phyloP scores from a whole-genome alignment of 352 stramenopile species.

The Globisporangium alternatum region DNA sequence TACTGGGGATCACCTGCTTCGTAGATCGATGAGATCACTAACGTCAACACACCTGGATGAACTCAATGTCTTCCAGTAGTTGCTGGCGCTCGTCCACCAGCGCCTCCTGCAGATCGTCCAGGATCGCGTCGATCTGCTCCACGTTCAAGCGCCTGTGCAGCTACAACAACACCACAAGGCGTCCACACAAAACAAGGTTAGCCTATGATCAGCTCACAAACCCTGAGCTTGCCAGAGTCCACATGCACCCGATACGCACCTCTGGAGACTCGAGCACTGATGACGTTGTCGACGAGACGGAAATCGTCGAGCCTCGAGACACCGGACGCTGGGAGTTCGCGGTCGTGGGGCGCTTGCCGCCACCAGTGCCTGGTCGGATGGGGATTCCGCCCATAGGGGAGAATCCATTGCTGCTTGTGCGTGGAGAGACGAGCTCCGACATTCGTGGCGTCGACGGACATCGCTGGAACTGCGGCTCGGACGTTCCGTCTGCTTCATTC shows the following conservation, averaged over 20 bases:
- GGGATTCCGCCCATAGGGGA: constrained; percentile 9
- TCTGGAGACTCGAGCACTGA: constrained; percentile 56
- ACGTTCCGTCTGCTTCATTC: constrained; percentile 15
- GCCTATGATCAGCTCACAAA: not conserved
- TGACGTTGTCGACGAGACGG: constrained; percentile 43
- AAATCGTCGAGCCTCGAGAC: constrained; percentile 66
- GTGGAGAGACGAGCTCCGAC: constrained; percentile 24
- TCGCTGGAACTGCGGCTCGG: constrained; percentile 13
- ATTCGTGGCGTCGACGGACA: constrained; percentile 48
- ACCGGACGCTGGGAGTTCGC: constrained; percentile 48
- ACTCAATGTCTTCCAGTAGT: constrained; percentile 81
- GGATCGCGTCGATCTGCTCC: constrained; percentile 73
- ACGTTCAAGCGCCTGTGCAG: constrained; percentile 51
- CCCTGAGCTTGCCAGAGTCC: not conserved
- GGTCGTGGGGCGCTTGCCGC: constrained; percentile 32
- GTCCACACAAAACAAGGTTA: not conserved
- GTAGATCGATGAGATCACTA: not conserved
- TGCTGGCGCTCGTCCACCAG: constrained; percentile 55
- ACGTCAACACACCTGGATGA: constrained; percentile 55
- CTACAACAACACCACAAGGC: constrained; percentile 19
- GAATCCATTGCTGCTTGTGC: constrained; percentile 12
- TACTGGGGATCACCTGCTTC: not conserved
- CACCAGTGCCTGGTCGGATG: constrained; percentile 56
- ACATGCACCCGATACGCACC: constrained; percentile 20
- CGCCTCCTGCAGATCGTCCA: constrained; percentile 52